These are phyloP conservation scores for Ophioceras dolichostomum DNA, from an alignment of 2,329 filamentous ascomycete genomes.

Conservation along the genomic window DNA sequence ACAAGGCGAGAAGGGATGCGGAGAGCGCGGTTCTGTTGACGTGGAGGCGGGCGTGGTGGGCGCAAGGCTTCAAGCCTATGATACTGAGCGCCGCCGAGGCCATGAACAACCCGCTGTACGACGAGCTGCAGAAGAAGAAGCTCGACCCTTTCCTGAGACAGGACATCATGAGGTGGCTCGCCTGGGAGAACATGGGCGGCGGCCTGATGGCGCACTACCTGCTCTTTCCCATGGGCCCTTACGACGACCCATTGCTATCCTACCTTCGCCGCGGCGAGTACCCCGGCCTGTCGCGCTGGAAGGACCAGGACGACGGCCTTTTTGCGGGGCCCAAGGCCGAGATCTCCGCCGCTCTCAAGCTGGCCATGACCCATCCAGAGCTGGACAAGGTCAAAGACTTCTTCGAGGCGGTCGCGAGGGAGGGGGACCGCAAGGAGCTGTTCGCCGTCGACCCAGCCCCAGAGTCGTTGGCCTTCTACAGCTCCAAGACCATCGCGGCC, in stretches of 20 bases:
- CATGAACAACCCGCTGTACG: conserved; percentile 69
- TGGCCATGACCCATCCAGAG: conserved; percentile 42
- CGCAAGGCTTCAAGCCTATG: conserved; percentile 77
- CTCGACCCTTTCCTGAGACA: conserved; percentile 49
- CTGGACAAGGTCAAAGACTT: conserved; percentile 48
- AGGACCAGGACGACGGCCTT: conserved; percentile 57
- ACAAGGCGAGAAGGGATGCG: conserved; percentile 52
- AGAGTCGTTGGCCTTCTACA: conserved; percentile 68
- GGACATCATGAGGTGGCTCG: conserved; percentile 76
- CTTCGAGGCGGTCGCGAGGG: conserved; percentile 40
- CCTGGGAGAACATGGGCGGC: conserved; percentile 83
- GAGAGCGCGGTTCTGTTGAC: conserved; percentile 70
- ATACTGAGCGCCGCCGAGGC: conserved; percentile 73
- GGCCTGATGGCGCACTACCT: conserved; percentile 70
- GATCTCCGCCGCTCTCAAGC: conserved; percentile 50
- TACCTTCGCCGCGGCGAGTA: conserved; percentile 68
- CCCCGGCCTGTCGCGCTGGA: conserved; percentile 60
- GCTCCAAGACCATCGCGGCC: conserved; percentile 43
- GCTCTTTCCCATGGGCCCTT: conserved; percentile 72
- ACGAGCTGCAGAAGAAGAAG: conserved; percentile 51
- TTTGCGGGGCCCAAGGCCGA: conserved; percentile 57
- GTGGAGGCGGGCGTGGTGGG: conserved; percentile 94
- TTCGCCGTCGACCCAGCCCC: conserved; percentile 51
- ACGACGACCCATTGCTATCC: conserved; percentile 58
- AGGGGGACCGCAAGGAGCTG: conserved; percentile 14